A percentile compares a stretch with the other conserved stretches of the same genome.
Conservation (phyloP, 1,284 basidiomycete species). For the Thelephora terrestris region DNA sequence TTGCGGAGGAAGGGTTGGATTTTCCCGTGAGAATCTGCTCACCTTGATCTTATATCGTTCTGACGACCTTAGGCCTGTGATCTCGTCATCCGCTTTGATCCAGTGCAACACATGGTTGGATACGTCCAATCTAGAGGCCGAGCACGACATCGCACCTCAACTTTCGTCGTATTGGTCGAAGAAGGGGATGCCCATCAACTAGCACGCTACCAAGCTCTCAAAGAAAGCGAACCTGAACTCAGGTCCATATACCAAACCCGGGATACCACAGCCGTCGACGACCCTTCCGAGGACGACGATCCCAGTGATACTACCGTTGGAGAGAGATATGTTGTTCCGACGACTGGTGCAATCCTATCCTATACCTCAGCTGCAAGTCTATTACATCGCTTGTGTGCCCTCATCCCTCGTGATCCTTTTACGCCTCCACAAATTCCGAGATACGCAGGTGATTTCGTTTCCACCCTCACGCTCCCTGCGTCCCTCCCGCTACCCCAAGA, state of each 20-base stretch:
- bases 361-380: constrained; percentile 64
- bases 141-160: constrained; percentile 64
- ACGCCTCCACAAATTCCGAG: constrained; percentile 48
- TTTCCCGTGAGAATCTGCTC: constrained; percentile 47
- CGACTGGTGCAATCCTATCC: constrained; percentile 66
- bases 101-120: constrained; percentile 67
- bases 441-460: constrained; percentile 50
- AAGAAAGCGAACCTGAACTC: constrained; percentile 52
- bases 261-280: constrained; percentile 19
- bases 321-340: constrained; percentile 60
- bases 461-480: constrained; percentile 53
- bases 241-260: constrained; percentile 49
- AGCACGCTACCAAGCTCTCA: constrained; percentile 47
- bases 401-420: constrained; percentile 64
- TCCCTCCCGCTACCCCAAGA: constrained; percentile 51
- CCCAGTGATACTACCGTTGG: constrained; percentile 48
- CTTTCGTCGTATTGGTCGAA: constrained; percentile 71
- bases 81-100: constrained; percentile 75
- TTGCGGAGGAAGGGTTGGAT: constrained; percentile 83
- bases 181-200: constrained; percentile 44
- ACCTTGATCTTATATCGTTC: constrained; percentile 5
- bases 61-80: constrained; percentile 53
- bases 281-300: constrained; percentile 37
- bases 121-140: constrained; percentile 80
- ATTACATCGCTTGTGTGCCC: constrained; percentile 61